phyloP scores from a whole-genome alignment of 2,329 filamentous ascomycete genomes.

The Ambrosiella xylebori region DNA sequence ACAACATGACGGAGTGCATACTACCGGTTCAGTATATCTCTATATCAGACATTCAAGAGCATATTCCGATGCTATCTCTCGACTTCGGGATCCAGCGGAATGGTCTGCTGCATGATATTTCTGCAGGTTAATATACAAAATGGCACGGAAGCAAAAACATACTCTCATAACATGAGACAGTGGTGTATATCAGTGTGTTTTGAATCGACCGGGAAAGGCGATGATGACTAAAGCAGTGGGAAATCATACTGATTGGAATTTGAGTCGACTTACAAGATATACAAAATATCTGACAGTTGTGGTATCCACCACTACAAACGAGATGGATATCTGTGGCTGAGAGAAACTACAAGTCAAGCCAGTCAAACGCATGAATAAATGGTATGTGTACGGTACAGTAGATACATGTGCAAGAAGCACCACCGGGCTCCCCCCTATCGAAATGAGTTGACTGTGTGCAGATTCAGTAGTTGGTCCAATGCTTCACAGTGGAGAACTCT shows the following conservation, averaged over 20 bases:
- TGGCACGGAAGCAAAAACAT: not conserved
- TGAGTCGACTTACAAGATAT: too few species aligned
- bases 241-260: too few species aligned
- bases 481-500: not conserved
- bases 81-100: too few species aligned
- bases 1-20: too few species aligned
- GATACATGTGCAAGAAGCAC: not conserved
- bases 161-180: not conserved
- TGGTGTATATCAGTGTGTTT: not conserved
- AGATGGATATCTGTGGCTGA: not conserved
- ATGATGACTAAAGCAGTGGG: not conserved
- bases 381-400: not conserved
- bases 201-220: not conserved
- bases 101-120: too few species aligned
- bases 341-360: not conserved
- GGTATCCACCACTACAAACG: not conserved
- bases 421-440: not conserved
- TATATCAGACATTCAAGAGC: too few species aligned
- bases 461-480: not conserved
- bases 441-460: slow-evolving; percentile 1
- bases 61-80: too few species aligned
- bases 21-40: too few species aligned
- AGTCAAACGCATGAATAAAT: not conserved
- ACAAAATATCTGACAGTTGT: too few species aligned
- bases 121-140: not conserved